These are phyloP conservation scores for Lachnellula arida DNA, from an alignment of 2,329 filamentous ascomycete species.

Conservation along the genomic window DNA sequence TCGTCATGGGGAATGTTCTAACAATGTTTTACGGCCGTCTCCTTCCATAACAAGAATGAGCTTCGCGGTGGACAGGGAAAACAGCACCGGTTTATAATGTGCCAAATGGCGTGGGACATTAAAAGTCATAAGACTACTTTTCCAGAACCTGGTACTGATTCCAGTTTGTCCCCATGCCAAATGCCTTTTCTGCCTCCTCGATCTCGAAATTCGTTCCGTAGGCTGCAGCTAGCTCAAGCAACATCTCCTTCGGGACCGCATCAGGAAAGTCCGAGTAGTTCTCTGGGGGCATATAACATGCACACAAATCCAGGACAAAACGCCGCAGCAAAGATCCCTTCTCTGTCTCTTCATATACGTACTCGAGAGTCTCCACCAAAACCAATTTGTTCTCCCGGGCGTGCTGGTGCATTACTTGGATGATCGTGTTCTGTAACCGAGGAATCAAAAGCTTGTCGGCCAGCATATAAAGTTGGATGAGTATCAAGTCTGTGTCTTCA, in stretches of 20 bases:
- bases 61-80: too few relatives aligned
- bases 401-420: background rate
- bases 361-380: background rate
- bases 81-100: too few relatives aligned
- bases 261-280: background rate
- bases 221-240: background rate
- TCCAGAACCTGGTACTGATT: background rate
- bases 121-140: too few relatives aligned
- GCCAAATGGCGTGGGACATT: too few relatives aligned
- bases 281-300: background rate
- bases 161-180: background rate
- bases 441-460: slow-evolving; percentile 9
- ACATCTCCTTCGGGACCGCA: background rate
- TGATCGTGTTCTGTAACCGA: slow-evolving; percentile 2
- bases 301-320: background rate
- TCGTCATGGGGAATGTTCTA: too few relatives aligned
- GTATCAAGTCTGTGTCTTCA: slow-evolving; percentile 38
- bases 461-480: slow-evolving; percentile 37
- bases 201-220: background rate
- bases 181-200: background rate
- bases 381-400: background rate
- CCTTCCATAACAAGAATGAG: too few relatives aligned
- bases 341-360: background rate
- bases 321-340: background rate
- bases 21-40: too few relatives aligned